phyloP scores from a whole-genome alignment of 345 rosid species.

The Reutealis trisperma region DNA sequence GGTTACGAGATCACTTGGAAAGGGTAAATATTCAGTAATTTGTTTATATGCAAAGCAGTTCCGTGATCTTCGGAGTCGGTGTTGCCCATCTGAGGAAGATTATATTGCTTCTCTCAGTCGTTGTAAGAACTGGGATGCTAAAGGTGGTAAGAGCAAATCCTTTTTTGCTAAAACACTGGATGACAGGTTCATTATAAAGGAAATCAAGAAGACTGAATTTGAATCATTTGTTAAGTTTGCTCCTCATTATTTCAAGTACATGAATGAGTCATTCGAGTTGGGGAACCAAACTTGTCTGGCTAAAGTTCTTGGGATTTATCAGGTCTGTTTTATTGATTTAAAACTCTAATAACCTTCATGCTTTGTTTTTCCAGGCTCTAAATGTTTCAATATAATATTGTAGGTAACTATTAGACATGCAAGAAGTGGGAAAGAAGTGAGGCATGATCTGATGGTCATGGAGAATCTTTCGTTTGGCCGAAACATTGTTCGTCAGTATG shows the following conservation, averaged over 20 bases:
- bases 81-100: constrained; percentile 80
- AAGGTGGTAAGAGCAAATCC: constrained; percentile 95
- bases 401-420: constrained; percentile 80
- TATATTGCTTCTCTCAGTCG: constrained; percentile 86
- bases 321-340: constrained; percentile 47
- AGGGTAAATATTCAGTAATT: constrained; percentile 75
- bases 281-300: constrained; percentile 96
- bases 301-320: constrained; percentile 92
- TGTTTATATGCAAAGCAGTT: constrained; percentile 76
- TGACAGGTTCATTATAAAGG: constrained; percentile 86
- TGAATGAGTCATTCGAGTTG: constrained; percentile 62
- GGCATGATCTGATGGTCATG: constrained; percentile 95
- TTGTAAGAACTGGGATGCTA: constrained; percentile 91
- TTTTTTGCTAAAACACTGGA: constrained; percentile 88
- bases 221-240: constrained; percentile 90
- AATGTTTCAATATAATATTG: constrained; percentile 20
- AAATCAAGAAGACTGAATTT: constrained; percentile 88
- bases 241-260: constrained; percentile 75
- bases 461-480: constrained; percentile 86
- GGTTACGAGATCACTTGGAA: constrained; percentile 55
- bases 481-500: constrained; percentile 78
- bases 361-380: not conserved
- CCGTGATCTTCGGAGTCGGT: constrained; percentile 64
- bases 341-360: not conserved
- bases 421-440: constrained; percentile 76